Percentiles rank a stretch among this genome's conserved stretches.
These are phyloP conservation scores for Ceratopteris richardii DNA, from an alignment of 75 land plant genomes.

Conservation along the genomic window DNA sequence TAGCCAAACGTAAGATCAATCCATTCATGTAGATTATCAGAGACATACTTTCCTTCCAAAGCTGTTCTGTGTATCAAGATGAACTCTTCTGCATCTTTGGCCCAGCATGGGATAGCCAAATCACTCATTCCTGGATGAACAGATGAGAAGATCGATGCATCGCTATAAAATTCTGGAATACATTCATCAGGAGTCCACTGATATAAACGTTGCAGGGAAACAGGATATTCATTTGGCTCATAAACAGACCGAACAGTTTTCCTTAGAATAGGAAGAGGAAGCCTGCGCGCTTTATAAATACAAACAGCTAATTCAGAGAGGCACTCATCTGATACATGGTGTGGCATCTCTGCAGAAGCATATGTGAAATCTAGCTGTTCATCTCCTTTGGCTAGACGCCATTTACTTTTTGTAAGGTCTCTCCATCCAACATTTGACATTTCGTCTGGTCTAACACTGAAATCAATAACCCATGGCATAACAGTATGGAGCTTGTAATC, in stretches of 20 bases:
- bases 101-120: constrained; percentile 79
- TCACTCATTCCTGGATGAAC: constrained; percentile 72
- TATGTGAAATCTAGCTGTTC: constrained; percentile 95
- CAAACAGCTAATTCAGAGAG: constrained; percentile 92
- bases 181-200: constrained; percentile 99
- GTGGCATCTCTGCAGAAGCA: constrained; percentile 72
- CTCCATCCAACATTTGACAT: constrained; percentile 68
- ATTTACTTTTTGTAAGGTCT: constrained; percentile 80
- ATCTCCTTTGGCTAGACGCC: constrained; percentile 94
- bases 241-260: constrained; percentile 84
- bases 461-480: constrained; percentile 99
- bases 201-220: constrained; percentile 84
- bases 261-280: constrained; percentile 63
- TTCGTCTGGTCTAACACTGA: constrained; percentile 70
- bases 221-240: constrained; percentile 96
- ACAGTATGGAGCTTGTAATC: constrained; percentile 77
- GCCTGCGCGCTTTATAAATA: constrained; percentile 88
- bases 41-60: constrained; percentile 73
- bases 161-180: constrained; percentile 88
- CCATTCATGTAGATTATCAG: constrained; percentile 71
- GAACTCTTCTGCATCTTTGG: constrained; percentile 70
- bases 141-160: constrained; percentile 66
- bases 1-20: constrained; percentile 91
- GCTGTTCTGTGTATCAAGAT: constrained; percentile 61
- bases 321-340: constrained; percentile 95